phyloP scores from a whole-genome alignment of 2,329 filamentous ascomycete species.

The Diaporthe velutina region DNA sequence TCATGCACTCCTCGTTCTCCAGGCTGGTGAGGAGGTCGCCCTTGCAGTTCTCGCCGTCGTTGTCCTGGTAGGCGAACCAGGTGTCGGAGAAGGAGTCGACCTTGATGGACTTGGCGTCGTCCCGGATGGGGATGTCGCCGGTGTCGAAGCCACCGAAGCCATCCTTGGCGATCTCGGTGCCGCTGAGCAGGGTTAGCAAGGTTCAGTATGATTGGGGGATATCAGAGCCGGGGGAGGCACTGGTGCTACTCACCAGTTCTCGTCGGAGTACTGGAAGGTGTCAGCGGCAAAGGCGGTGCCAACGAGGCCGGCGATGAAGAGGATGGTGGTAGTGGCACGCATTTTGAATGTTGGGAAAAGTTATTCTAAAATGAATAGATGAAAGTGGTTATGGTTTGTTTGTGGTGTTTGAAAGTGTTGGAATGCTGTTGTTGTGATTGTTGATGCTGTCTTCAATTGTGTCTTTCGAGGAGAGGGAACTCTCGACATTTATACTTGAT shows the following conservation, averaged over 20 bases:
- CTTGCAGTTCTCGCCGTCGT: not conserved
- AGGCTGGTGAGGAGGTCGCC: not conserved
- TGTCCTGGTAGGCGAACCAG: conserved; percentile 17
- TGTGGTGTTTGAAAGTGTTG: not conserved
- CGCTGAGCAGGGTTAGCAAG: not conserved
- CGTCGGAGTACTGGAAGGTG: conserved; percentile 37
- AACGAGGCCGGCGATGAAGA: conserved; percentile 38
- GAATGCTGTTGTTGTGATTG: not conserved
- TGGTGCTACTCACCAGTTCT: not conserved
- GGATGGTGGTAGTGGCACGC: conserved; percentile 38
- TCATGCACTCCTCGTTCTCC: not conserved
- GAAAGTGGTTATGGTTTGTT: not conserved
- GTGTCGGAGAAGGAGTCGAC: conserved; percentile 46
- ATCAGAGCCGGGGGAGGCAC: not conserved
- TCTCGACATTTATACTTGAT: not conserved
- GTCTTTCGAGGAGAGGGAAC: not conserved
- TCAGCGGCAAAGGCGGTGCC: conserved; percentile 39
- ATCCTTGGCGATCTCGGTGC: conserved; percentile 32
- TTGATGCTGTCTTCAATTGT: not conserved
- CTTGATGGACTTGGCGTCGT: conserved; percentile 58
- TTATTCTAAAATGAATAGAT: not conserved
- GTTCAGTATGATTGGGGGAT: not conserved
- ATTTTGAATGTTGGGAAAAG: conserved; percentile 28
- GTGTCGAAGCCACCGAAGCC: conserved; percentile 33
- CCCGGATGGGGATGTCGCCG: conserved; percentile 58